A percentile compares a stretch with the other conserved stretches of the same genome.
Conservation (phyloP, 352 stramenopile genomes). For the Phytophthora sojae region DNA sequence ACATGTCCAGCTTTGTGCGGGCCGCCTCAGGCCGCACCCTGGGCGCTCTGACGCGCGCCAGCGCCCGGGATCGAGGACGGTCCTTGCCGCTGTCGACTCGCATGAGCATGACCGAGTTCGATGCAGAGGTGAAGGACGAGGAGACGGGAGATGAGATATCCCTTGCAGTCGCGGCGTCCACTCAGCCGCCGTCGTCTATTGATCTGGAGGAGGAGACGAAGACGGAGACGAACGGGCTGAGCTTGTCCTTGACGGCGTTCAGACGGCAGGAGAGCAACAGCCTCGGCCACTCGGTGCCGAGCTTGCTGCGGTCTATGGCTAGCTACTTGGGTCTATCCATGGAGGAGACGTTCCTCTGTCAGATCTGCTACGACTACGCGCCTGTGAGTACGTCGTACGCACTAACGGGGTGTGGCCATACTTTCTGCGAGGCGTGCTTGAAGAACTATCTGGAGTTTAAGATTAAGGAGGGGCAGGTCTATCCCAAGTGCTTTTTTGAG, state of each 20-base stretch:
- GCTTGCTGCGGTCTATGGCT: conserved; percentile 57
- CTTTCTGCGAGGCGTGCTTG: conserved; percentile 70
- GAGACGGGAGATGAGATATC: conserved; percentile 11
- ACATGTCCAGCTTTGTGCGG: conserved; percentile 39
- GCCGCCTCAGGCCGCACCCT: conserved; percentile 41
- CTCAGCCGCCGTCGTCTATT: conserved; percentile 11
- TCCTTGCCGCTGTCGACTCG: conserved; percentile 32
- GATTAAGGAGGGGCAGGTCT: conserved; percentile 74
- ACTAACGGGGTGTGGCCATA: conserved; percentile 60
- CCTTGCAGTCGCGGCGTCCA: conserved; percentile 29
- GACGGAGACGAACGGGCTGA: background rate
- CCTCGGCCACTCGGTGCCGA: conserved; percentile 47
- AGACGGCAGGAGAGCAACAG: conserved; percentile 41
- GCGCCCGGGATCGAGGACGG: conserved; percentile 32
- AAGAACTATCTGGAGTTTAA: conserved; percentile 77
- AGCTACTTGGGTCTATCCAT: conserved; percentile 66
- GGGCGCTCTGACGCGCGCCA: conserved; percentile 30
- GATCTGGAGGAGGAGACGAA: conserved; percentile 21
- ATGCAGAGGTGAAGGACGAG: conserved; percentile 13
- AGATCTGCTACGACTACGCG: conserved; percentile 81
- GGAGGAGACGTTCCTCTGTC: conserved; percentile 77
- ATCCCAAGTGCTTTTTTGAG: conserved; percentile 75
- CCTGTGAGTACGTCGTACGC: conserved; percentile 42
- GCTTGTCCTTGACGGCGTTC: conserved; percentile 13
- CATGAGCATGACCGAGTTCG: conserved; percentile 27